Evolutionary conservation across 2,329 filamentous ascomycete genomes (phyloP), one percentile per base, ranked within the genome.

Genomic region (Raffaelea albimanens): DNA sequence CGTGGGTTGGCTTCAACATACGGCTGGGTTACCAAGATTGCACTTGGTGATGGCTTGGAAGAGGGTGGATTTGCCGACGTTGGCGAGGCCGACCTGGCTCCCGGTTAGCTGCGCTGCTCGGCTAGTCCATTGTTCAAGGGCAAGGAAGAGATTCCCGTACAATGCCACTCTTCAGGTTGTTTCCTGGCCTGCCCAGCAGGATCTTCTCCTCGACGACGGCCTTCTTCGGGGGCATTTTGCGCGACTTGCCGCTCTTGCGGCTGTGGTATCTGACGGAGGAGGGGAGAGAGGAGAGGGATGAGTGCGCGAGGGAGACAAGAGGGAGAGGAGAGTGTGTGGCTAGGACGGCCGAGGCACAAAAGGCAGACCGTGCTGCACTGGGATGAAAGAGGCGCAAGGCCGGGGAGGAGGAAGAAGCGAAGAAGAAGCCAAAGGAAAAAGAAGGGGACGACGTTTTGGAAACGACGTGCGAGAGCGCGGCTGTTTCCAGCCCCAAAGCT

Each of bases 11-110:
- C 25, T 29, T 29, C 25, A 29, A 38, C 34, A 38, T 76, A 87
- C 83, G 74, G 93, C 93, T 61, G 94, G 94, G 75, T 97, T 98
- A 72, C 94, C 93, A 62, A 98, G 83, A 56, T 82, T 82, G 70
- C 85, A 95, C 77, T 96, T 97, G 65, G 93, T 98, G 71, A 98
- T 96, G 65, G 93, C 89, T 76, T 98, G 94, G 81, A 98, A 98
- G 61, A 98, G 82, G 31, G 94, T 98, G 57, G 93, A 98, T 76
- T 98, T 98, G 69, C 93, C 93, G 60, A 98, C 94, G 70, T 98
- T 98, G 69, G 93, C 93, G 62, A 98, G 83, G 72, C 93, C 93
- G 69, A 98, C 89, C 89, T 95, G 48, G 43, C 34, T 45, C 46
- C 34, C 48, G 45, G 53, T 45, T 13, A 29, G 16, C 23, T 16